A percentile compares a stretch with the other conserved stretches of the same genome.
These are phyloP conservation scores for Jaltomata sinuosa DNA, from an alignment of 257 asterid genomes.

Conservation along the genomic window DNA sequence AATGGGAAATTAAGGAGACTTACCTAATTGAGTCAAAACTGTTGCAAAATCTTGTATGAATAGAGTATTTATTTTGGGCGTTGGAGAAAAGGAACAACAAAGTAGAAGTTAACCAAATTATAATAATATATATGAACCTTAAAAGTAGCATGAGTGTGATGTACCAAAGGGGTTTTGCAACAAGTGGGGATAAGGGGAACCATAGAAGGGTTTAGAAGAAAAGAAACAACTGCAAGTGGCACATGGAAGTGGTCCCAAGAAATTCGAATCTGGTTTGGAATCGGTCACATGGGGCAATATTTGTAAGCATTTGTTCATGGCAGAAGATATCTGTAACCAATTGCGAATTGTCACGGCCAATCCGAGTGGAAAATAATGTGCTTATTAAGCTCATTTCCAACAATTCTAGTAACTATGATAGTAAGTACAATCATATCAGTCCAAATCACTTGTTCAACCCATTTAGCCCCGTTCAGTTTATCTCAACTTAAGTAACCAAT, in stretches of 20 bases:
- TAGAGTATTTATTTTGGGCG: neutral
- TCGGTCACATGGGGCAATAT: constrained; percentile 34
- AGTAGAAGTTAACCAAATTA: neutral
- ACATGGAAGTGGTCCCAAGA: constrained; percentile 53
- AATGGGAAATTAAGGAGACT: neutral
- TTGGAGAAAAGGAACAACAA: neutral
- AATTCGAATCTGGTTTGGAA: constrained; percentile 12
- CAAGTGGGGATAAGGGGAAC: neutral
- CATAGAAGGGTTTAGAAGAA: neutral
- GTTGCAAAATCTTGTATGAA: neutral
- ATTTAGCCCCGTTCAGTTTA: too few relatives aligned
- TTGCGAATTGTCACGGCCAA: neutral
- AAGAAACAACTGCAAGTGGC: constrained; percentile 34
- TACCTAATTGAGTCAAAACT: neutral
- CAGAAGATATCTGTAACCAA: neutral
- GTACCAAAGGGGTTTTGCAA: neutral
- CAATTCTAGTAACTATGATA: neutral
- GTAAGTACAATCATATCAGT: neutral
- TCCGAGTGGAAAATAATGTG: neutral
- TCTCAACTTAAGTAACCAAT: too few relatives aligned
- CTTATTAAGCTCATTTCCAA: neutral
- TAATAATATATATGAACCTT: neutral
- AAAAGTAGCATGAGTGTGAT: neutral
- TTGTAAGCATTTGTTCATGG: neutral
- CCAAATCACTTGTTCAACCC: neutral